Base-by-base conservation (phyloP, 805 yeast species). In the Saturnispora silvae region DNA sequence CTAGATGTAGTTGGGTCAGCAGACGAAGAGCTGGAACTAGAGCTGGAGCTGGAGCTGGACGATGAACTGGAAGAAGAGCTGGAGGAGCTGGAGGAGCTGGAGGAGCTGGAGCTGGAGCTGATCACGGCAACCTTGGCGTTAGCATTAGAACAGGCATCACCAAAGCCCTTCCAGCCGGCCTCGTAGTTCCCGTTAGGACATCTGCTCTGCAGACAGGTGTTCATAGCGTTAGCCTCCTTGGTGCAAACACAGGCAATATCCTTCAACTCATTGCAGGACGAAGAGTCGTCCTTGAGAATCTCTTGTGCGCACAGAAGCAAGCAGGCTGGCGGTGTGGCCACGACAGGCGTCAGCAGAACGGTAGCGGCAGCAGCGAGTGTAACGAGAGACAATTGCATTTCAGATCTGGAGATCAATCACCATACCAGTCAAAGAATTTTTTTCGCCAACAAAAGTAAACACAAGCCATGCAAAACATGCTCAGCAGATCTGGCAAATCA, bases 261-360 rank as follows among this genome's bases (percentile, higher is more conserved):
- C 57, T 71, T 72, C 57, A 84, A 57, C 40, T 76, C 64, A 41
- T 63, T 48, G 60, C 92, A 81, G 33, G 63, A 42, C 29, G 72
- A 59, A 13, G 6, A 11, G 15, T 76, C 67, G 5, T 49, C 44
- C 56, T 70, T 70, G 44, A 70, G 65, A 39, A 81, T 87, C 51
- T 73, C 68, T 40, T 84, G 70, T 41, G 82, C 89, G 72, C 95
- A 85, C 28, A 95, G 94, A 57, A 86, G 67, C 47, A 86, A 63
- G 67, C 95, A 86, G 27, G 96, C 95, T 43, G 96, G 95, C 35
- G 95, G 92, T 39, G 89, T 67, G 32, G 75, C 71, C 22, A 69
- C 68, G 23, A 66, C 51, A 18, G 70, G 62, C 26, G 57, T 53
- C 40, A 66, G 49, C 43, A 60, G 56, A 6, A 57, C 52, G 22